Evolutionary conservation across 805 yeast genomes (phyloP), one percentile per base, ranked within the genome.

Genomic region (Danielozyma ontarioensis): DNA sequence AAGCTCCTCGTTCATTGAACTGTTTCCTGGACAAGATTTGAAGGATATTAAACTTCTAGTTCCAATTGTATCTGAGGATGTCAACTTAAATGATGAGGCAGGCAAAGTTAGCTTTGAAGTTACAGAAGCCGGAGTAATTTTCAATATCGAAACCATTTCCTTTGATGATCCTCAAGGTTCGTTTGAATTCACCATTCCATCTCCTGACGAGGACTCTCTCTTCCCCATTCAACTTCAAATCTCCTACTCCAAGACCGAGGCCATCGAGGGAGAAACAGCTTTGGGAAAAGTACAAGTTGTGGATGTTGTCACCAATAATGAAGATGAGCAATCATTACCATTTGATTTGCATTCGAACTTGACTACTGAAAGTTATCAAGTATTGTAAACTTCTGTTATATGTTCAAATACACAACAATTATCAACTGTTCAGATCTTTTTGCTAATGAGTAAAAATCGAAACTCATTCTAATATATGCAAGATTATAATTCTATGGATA

Each of bases 171-270:
- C 76, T 4, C 67, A 73, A 17, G 96, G 89, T 28, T 78, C 85
- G 28, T 80, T 93, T 56, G 95, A 85, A 55, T 80, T 93, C 53
- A 57, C 80, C 6, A 76, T 86, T 38, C 82, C 80, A 44, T 83
- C 80, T 13, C 80, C 71, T 25, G 77, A 74, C 42, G 97, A 90
- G 59, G 95, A 88, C 41, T 72, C 77, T 10, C 67, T 90, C 49
- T 90, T 88, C 83, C 98, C 98, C 40, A 77, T 90, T 69, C 78
- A 78, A 48, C 74, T 88, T 25, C 60, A 68, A 31, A 85, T 88
- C 63, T 67, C 67, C 26, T 53, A 68, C 28, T 63, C 68, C 25
- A 63, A 63, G 41, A 70, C 71, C 15, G 63, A 59, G 13, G 63
- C 70, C 21, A 59, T 54, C 21, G 70, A 62, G 34, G 44, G 51